A percentile compares a stretch with the other conserved stretches of the same genome.
phyloP scores from a whole-genome alignment of 2,329 filamentous ascomycete species.

The Talaromyces verruculosus region DNA sequence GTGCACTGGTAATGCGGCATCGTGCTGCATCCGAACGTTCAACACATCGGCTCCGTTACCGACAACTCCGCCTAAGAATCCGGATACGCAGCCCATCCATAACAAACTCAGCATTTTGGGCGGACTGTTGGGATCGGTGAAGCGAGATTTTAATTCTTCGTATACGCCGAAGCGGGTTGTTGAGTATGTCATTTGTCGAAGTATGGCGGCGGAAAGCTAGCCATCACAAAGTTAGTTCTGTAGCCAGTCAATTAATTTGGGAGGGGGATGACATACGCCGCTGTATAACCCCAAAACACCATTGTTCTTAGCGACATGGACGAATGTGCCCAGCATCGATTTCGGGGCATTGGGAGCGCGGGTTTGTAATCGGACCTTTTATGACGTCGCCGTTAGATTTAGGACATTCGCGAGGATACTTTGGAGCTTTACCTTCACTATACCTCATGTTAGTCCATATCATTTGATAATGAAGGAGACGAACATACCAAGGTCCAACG shows the following conservation, averaged over 20 bases:
- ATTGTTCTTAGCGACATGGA: slow-evolving; percentile 73
- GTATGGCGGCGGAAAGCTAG: slow-evolving; percentile 79
- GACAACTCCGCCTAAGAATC: slow-evolving; percentile 82
- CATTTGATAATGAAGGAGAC: no score
- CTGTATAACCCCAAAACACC: slow-evolving; percentile 81
- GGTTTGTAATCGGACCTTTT: slow-evolving; percentile 81
- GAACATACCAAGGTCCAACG: slow-evolving; percentile 77
- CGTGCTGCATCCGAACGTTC: slow-evolving; percentile 98
- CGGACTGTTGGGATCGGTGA: slow-evolving; percentile 53
- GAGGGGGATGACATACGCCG: slow-evolving; percentile 57
- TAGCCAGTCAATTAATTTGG: not conserved
- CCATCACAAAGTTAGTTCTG: not conserved
- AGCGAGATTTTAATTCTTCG: slow-evolving; percentile 79
- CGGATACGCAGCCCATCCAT: slow-evolving; percentile 77
- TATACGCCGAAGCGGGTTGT: slow-evolving; percentile 96
- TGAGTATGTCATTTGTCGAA: slow-evolving; percentile 93
- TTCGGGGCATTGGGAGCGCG: slow-evolving; percentile 72
- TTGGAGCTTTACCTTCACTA: slow-evolving; percentile 55
- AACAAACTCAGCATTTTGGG: slow-evolving; percentile 76
- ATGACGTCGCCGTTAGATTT: slow-evolving; percentile 22
- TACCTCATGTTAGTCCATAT: slow-evolving; percentile 25
- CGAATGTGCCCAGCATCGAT: slow-evolving; percentile 82
- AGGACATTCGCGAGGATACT: slow-evolving; percentile 18
- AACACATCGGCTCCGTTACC: slow-evolving; percentile 95
- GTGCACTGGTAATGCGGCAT: slow-evolving; percentile 69